Evolutionary conservation across 2,329 filamentous ascomycete species (phyloP).

Genomic region (Exophiala viscosa): DNA sequence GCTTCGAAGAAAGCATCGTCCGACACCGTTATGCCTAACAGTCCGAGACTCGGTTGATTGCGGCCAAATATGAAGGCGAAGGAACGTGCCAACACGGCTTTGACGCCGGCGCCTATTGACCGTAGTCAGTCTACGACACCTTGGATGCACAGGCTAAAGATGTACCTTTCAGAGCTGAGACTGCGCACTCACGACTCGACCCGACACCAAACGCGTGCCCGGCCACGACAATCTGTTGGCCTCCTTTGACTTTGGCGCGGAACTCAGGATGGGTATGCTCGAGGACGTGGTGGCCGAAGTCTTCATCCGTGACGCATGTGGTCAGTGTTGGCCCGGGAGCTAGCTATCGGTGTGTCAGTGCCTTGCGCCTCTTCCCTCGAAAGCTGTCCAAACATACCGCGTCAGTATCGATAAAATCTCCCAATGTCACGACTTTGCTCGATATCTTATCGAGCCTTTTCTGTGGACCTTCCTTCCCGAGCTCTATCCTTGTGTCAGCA

Average conservation of each 20-base stretch:
- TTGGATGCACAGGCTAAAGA: background rate
- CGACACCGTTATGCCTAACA: slow-evolving; percentile 7
- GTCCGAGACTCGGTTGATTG: slow-evolving; percentile 8
- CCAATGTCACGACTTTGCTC: slow-evolving; percentile 39
- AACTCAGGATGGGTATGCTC: slow-evolving; percentile 42
- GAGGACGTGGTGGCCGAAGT: slow-evolving; percentile 40
- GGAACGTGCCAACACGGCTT: slow-evolving; percentile 9
- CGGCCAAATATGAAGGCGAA: slow-evolving; percentile 12
- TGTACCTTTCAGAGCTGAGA: slow-evolving; percentile 10
- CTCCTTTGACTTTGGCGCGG: slow-evolving; percentile 31
- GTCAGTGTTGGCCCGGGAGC: slow-evolving; percentile 61
- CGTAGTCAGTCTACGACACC: background rate
- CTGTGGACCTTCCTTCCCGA: background rate
- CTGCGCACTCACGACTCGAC: slow-evolving; percentile 45
- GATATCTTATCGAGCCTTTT: slow-evolving; percentile 7
- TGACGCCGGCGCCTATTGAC: background rate
- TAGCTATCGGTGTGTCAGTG: slow-evolving; percentile 16
- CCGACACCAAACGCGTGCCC: slow-evolving; percentile 47
- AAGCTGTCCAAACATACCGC: slow-evolving; percentile 31
- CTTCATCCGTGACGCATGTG: slow-evolving; percentile 41
- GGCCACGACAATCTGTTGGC: slow-evolving; percentile 34
- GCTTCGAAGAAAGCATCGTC: slow-evolving; percentile 36
- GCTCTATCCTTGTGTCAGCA: too few species aligned
- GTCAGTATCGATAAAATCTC: slow-evolving; percentile 47
- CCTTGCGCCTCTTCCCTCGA: background rate